Evolutionary conservation across 73 alveolate species (phyloP).

Genomic region (Paramecium primaurelia): DNA sequence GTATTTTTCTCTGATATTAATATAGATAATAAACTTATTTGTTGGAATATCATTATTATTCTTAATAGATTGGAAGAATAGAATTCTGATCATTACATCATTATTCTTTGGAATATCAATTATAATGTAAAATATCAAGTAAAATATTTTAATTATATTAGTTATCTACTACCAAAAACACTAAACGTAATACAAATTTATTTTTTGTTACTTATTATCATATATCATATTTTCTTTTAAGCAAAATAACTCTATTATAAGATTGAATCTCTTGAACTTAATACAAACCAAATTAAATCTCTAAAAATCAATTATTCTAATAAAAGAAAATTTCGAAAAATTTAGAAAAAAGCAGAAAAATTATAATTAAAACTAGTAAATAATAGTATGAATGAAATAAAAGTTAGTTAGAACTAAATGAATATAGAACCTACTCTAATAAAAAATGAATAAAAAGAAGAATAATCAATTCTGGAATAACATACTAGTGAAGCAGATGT

Average conservation of each 20-base stretch:
- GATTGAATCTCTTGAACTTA: neutral
- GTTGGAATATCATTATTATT: neutral
- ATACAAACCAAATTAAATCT: neutral
- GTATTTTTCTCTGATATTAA: neutral
- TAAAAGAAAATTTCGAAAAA: neutral
- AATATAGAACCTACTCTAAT: neutral
- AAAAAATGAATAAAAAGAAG: neutral
- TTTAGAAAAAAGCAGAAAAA: neutral
- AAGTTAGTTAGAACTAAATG: neutral
- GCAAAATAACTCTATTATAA: neutral
- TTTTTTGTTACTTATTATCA: neutral
- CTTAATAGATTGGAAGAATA: neutral
- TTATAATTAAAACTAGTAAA: neutral
- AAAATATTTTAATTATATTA: neutral
- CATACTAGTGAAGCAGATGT: neutral
- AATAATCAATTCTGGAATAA: neutral
- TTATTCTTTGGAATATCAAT: neutral
- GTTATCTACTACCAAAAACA: neutral
- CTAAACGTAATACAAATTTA: neutral
- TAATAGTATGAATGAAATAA: neutral
- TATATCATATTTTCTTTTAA: neutral
- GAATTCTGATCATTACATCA: neutral
- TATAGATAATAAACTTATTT: neutral
- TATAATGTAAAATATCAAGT: neutral
- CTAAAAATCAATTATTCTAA: neutral